A percentile compares a stretch with the other conserved stretches of the same genome.
Evolutionary conservation across 148 eudicot species (phyloP).

Genomic region (Rhododendron mucronatum): DNA sequence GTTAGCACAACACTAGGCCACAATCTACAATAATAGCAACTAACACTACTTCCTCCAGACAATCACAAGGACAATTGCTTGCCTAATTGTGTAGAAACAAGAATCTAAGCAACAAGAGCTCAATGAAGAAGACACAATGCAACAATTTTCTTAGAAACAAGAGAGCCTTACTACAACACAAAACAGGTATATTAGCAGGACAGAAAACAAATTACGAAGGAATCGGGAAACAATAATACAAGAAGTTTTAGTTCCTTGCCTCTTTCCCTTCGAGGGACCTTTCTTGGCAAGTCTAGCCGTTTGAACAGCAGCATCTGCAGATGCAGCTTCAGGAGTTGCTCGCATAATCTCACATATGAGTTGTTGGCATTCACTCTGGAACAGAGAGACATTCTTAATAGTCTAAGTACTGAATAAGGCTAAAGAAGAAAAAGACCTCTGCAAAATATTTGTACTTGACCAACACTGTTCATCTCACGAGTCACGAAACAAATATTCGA

Average conservation of each 20-base stretch:
- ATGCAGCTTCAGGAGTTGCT: slow-evolving; percentile 97
- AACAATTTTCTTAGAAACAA: not conserved
- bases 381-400: slow-evolving; percentile 1
- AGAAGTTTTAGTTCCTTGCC: slow-evolving; percentile 39
- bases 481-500: not conserved
- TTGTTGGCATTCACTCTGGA: slow-evolving; percentile 98
- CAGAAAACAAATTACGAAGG: not conserved
- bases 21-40: not conserved
- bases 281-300: slow-evolving; percentile 95
- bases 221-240: not conserved
- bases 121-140: not conserved
- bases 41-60: not conserved
- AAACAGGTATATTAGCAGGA: not conserved
- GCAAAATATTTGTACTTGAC: not conserved
- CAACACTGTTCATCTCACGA: not conserved
- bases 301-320: slow-evolving; percentile 95
- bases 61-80: not conserved
- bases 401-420: slow-evolving; percentile 6
- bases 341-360: slow-evolving; percentile 95
- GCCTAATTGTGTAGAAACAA: not conserved
- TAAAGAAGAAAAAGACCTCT: not conserved
- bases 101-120: not conserved
- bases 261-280: slow-evolving; percentile 74
- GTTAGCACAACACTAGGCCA: not conserved
- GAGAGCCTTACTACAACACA: not conserved